Evolutionary conservation across 768 basidiomycete species (phyloP), one percentile per base, ranked within the genome.

Genomic region (Lactifluus rugatus): DNA sequence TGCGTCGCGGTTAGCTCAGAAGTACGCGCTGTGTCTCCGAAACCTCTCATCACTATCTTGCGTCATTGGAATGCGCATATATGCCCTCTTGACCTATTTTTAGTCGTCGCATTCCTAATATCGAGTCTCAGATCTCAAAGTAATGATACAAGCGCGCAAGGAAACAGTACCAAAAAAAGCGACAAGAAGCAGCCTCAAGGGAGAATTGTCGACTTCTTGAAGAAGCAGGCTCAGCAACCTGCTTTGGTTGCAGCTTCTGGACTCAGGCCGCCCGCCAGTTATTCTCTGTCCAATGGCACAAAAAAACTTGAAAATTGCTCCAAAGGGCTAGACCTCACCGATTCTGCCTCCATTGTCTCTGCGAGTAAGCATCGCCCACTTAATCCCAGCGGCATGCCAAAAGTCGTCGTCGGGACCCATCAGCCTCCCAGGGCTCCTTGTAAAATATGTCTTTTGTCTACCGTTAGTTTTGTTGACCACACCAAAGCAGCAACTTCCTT

Each of bases 151-250:
- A 16, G 5, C n/a, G 2, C 31, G 36, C n/a, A 11, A 31, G 19
- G 23, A 11, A 46, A 50, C 25, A 28, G 1, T 13, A 21, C 13
- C 2, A 46, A 32, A 5, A 19, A 13, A 19, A 51, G 21, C 23
- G 37, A 60, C 2, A 64, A 61, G 23, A 67, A 60, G 46, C 48
- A 59, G 2, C 66, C 66, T 11, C 41, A 59, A 44, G 74, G 72
- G 49, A 65, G 63, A 5, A 78, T 81, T 34, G 69, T 76, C 28
- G 78, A 80, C 48, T 71, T 73, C 2, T 78, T 81, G 66, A 76
- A 72, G 65, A 72, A 69, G 51, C 78, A 77, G 67, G 69, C 72
- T 3, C 58, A 69, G 36, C 65, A 56, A 31, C 47, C 36, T 23
- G 6, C 62, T n/a, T 36, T 37, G 11, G 16, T 32, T 16, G 25